A percentile compares a stretch with the other conserved stretches of the same genome.
These are phyloP conservation scores for Cutaneotrichosporon sp. DNA, from an alignment of 1,284 basidiomycete genomes.

Conservation along the genomic window DNA sequence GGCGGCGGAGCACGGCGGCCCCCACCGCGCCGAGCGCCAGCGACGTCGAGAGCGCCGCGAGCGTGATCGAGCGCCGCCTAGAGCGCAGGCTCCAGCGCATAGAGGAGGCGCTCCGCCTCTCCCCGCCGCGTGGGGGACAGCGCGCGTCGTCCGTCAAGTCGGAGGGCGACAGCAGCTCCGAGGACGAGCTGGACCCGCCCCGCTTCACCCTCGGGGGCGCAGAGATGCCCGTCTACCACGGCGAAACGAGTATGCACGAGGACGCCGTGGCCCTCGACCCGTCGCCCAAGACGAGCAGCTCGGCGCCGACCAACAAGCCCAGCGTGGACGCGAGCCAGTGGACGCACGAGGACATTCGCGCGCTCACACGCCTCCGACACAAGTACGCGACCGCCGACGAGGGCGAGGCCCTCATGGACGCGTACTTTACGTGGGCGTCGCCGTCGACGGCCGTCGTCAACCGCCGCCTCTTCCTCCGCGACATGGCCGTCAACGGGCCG, in stretches of 20 bases:
- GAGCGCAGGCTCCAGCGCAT: constrained; percentile 25
- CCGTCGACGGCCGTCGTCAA: constrained; percentile 22
- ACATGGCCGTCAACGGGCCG: constrained; percentile 30
- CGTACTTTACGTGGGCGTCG: constrained; percentile 30
- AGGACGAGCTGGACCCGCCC: constrained; percentile 23
- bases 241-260: constrained; percentile 19
- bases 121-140: constrained; percentile 3
- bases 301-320: not conserved
- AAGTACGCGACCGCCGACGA: constrained; percentile 29
- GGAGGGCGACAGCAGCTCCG: not conserved
- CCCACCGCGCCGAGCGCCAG: not conserved
- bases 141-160: not conserved
- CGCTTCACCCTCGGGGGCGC: constrained; percentile 25
- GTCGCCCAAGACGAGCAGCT: constrained; percentile 8
- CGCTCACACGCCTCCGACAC: constrained; percentile 24
- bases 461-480: constrained; percentile 25
- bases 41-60: not conserved
- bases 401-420: constrained; percentile 27
- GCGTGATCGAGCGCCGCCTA: constrained; percentile 6
- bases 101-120: constrained; percentile 24
- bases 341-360: constrained; percentile 22
- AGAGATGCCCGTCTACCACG: constrained; percentile 27
- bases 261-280: constrained; percentile 18
- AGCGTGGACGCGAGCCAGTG: constrained; percentile 17
- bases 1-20: constrained; percentile 5